Evolutionary conservation across 139 green algal species (phyloP).

Genomic region (Axilococcus clingmanii): DNA sequence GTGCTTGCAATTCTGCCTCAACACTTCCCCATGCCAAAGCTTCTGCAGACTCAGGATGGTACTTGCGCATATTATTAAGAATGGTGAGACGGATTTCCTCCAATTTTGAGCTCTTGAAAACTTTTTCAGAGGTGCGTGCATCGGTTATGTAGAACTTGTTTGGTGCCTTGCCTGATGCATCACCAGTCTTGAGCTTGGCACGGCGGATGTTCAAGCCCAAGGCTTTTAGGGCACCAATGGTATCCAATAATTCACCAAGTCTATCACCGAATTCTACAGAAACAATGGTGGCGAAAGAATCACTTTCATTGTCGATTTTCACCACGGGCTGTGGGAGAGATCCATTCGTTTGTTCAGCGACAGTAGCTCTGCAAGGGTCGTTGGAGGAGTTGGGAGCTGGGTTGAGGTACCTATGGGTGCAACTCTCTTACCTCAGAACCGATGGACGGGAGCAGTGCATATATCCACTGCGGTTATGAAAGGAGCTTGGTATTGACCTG

Average conservation of each 20-base stretch:
- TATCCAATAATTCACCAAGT: slow-evolving; percentile 79
- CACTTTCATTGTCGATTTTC: slow-evolving; percentile 87
- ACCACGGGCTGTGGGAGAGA: slow-evolving; percentile 31
- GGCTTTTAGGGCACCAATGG: slow-evolving; percentile 72
- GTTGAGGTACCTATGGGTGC: too few species aligned
- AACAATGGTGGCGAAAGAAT: slow-evolving; percentile 79
- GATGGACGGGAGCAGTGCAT: not conserved
- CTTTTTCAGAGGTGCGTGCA: slow-evolving; percentile 61
- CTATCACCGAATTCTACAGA: slow-evolving; percentile 70
- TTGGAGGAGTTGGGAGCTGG: not conserved
- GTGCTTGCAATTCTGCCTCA: slow-evolving; percentile 10
- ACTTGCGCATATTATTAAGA: slow-evolving; percentile 70
- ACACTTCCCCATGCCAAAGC: slow-evolving; percentile 24
- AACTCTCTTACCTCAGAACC: too few species aligned
- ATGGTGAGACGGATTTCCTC: slow-evolving; percentile 90
- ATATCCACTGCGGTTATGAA: not conserved
- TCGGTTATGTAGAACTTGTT: slow-evolving; percentile 87
- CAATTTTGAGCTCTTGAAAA: slow-evolving; percentile 64
- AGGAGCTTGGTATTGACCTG: not conserved
- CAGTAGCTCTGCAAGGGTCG: not conserved
- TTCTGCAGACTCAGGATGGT: slow-evolving; percentile 63
- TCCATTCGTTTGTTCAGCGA: slow-evolving; percentile 1
- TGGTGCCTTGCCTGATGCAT: not conserved
- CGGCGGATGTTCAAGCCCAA: slow-evolving; percentile 81
- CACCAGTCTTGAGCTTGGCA: slow-evolving; percentile 55